These are phyloP conservation scores for Ceratobasidium sp. DNA, from an alignment of 1,284 basidiomycete genomes.

Conservation along the genomic window DNA sequence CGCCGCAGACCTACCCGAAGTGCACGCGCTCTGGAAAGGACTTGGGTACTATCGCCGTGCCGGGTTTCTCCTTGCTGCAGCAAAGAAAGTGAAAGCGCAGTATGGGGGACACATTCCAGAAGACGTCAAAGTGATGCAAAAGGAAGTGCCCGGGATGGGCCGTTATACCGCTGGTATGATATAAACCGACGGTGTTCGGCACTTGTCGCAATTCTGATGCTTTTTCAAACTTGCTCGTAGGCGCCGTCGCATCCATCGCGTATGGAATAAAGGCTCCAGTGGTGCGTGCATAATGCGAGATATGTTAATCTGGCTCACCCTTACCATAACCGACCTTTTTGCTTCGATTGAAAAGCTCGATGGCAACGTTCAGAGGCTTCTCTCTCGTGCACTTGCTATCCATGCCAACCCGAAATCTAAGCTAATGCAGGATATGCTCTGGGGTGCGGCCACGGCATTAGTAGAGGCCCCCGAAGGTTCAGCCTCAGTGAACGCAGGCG, in stretches of 20 bases:
- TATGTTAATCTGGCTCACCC: neutral
- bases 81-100: slow-evolving; percentile 78
- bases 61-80: slow-evolving; percentile 79
- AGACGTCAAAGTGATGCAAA: slow-evolving; percentile 84
- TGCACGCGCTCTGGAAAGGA: slow-evolving; percentile 90
- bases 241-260: slow-evolving; percentile 91
- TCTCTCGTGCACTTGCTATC: slow-evolving; percentile 84
- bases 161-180: slow-evolving; percentile 76
- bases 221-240: slow-evolving; percentile 61
- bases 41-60: slow-evolving; percentile 94
- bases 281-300: slow-evolving; percentile 63
- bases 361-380: slow-evolving; percentile 88
- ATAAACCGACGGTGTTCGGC: neutral
- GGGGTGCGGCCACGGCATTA: slow-evolving; percentile 79
- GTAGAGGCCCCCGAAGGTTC: slow-evolving; percentile 62
- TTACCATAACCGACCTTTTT: neutral
- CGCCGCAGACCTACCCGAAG: slow-evolving; percentile 80
- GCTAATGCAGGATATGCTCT: slow-evolving; percentile 81
- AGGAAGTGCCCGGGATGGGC: slow-evolving; percentile 89
- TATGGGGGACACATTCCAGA: slow-evolving; percentile 80
- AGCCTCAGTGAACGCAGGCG: slow-evolving; percentile 5
- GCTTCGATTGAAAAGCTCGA: slow-evolving; percentile 70
- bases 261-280: slow-evolving; percentile 87
- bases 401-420: slow-evolving; percentile 86
- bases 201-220: neutral